Evolutionary conservation across 83 land plant genomes (phyloP).

Genomic region (Thuja plicata): DNA sequence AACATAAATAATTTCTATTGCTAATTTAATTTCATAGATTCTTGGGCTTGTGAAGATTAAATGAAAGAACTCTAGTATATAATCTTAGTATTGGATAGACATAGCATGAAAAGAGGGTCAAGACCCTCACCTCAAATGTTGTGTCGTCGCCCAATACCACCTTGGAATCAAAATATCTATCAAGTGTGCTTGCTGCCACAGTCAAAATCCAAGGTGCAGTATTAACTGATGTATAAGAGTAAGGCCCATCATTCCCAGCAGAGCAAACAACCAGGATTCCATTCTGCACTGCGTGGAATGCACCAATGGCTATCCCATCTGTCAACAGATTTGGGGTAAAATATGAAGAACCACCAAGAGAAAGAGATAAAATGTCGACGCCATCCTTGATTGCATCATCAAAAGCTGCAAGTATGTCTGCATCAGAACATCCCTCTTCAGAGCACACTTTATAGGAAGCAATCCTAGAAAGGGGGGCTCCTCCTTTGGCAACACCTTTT

Average conservation of each 20-base stretch:
- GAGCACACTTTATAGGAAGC: conserved; percentile 19
- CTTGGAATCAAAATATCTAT: conserved; percentile 12
- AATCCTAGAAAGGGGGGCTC: conserved; percentile 19
- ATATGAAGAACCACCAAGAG: conserved; percentile 6
- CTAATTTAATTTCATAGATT: neutral
- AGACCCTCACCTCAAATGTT: neutral
- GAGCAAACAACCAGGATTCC: conserved; percentile 21
- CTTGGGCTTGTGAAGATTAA: neutral
- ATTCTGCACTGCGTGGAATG: conserved; percentile 21
- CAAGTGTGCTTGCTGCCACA: conserved; percentile 16
- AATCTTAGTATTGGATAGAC: neutral
- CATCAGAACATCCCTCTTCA: conserved; percentile 14
- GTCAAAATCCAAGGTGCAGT: conserved; percentile 20
- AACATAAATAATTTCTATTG: no score
- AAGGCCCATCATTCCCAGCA: conserved; percentile 22
- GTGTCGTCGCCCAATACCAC: conserved; percentile 7
- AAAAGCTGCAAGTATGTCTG: conserved; percentile 9
- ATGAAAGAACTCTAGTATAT: neutral
- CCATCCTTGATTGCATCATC: conserved; percentile 22
- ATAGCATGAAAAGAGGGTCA: neutral
- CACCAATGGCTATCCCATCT: conserved; percentile 19
- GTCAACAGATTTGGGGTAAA: neutral
- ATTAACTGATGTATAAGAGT: conserved; percentile 7
- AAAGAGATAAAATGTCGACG: conserved; percentile 17
- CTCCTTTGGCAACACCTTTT: conserved; percentile 17